Evolutionary conservation across 2,329 filamentous ascomycete genomes (phyloP), one percentile per base, ranked within the genome.

Genomic region (Cladosporium oxysporum): DNA sequence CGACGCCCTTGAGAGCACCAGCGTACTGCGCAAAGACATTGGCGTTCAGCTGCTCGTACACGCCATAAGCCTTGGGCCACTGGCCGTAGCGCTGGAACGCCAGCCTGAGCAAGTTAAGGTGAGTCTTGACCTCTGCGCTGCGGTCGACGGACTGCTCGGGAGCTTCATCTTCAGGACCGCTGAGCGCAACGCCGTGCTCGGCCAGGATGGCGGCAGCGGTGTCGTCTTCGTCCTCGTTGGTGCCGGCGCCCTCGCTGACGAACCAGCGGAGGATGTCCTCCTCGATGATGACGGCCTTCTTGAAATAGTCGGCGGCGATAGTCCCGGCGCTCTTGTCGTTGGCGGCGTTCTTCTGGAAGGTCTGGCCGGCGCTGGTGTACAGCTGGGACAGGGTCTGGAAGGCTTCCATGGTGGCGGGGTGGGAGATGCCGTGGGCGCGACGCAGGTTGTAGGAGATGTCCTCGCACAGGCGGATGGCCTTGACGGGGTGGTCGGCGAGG

Each of bases 401-500:
- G 69, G 83, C 81, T 63, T 84, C 80, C 62, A 85, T 72, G 0
- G 83, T 84, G 31, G 81, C 76, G 0, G 78, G 77, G 53, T 84
- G 79, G 10, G 79, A 78, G 33, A 79, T 79, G 4, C 84, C 84
- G 73, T 83, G 83, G 6, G 83, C 83, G 26, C 84, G 82, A 12
- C 82, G 81, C 68, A 85, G 78, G 71, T 86, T 86, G 77, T 86
- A 86, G 47, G 81, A 82, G 65, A 86, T 84, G 71, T 84, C 82
- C 70, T 84, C 83, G 73, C 80, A 82, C 1, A 86, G 80, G 60
- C 78, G 77, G 50, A 81, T 78, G 12, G 81, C 78, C 2, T 77
- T 76, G 67, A 80, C 75, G 53, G 80, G 78, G 55, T 81, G 76
- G 49, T 80, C 80, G 35, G 81, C 79, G 50, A 82, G 80, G 76